phyloP scores from a whole-genome alignment of 75 land plant genomes.

The Larix kaempferi region DNA sequence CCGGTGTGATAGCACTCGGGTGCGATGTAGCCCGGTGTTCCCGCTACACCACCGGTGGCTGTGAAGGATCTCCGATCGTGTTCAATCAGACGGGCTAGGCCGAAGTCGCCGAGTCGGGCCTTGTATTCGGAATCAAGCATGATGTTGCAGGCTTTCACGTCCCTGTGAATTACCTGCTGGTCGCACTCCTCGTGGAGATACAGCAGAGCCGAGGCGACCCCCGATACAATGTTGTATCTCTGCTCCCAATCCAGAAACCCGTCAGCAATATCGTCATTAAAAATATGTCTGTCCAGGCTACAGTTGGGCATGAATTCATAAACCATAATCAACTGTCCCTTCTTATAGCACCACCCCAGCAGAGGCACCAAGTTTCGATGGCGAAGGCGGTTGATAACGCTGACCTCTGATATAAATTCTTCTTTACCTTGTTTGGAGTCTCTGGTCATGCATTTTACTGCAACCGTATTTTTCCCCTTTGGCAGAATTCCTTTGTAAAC shows the following conservation, averaged over 20 bases:
- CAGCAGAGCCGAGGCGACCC: slow-evolving; percentile 27
- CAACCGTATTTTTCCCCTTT: slow-evolving; percentile 4
- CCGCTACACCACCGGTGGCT: slow-evolving; percentile 25
- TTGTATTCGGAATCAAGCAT: not conserved
- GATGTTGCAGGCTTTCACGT: slow-evolving; percentile 9
- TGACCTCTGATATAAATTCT: slow-evolving; percentile 33
- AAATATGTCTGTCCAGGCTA: slow-evolving; percentile 38
- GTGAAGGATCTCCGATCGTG: not conserved
- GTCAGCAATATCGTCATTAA: not conserved
- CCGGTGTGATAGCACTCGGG: slow-evolving; percentile 38
- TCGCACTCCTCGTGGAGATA: slow-evolving; percentile 43
- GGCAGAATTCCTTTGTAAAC: slow-evolving; percentile 40
- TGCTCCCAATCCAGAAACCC: slow-evolving; percentile 15
- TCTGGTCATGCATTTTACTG: slow-evolving; percentile 37
- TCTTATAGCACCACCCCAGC: slow-evolving; percentile 43
- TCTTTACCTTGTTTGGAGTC: slow-evolving; percentile 34
- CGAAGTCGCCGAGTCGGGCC: slow-evolving; percentile 5
- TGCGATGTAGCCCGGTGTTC: slow-evolving; percentile 48
- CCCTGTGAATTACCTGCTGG: slow-evolving; percentile 17
- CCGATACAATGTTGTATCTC: slow-evolving; percentile 29
- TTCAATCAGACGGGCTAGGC: not conserved
- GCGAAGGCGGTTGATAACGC: slow-evolving; percentile 31
- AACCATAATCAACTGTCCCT: slow-evolving; percentile 33
- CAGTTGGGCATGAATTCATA: slow-evolving; percentile 56
- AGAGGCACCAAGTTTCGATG: slow-evolving; percentile 40